These are phyloP conservation scores for Kuraishia hungarica DNA, from an alignment of 805 yeast species.

Conservation along the genomic window DNA sequence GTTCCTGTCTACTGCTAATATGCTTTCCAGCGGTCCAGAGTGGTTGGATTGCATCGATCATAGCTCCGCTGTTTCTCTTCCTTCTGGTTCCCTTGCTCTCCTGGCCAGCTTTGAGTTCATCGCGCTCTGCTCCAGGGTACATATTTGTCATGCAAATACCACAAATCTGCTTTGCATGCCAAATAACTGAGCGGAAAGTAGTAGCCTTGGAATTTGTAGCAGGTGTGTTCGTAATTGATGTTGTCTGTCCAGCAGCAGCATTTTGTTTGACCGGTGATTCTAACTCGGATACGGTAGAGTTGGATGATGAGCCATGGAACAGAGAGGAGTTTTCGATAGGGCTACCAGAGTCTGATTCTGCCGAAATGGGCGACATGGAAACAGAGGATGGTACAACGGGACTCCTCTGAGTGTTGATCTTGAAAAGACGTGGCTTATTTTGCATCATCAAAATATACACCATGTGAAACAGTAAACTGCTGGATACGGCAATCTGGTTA, in stretches of 20 bases:
- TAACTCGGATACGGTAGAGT: neutral
- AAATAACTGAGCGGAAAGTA: constrained; percentile 18
- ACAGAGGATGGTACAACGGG: neutral
- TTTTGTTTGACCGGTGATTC: neutral
- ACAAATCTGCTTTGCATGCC: constrained; percentile 32
- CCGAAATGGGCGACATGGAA: neutral
- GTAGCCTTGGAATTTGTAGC: neutral
- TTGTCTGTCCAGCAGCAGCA: neutral
- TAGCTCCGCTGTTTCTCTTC: constrained; percentile 12
- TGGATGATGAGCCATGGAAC: constrained; percentile 4
- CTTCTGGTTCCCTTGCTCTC: neutral
- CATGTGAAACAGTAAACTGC: constrained; percentile 30
- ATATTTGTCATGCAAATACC: constrained; percentile 20
- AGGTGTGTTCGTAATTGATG: neutral
- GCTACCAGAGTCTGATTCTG: neutral
- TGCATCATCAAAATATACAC: constrained; percentile 28
- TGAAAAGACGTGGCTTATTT: constrained; percentile 28
- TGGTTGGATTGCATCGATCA: constrained; percentile 18
- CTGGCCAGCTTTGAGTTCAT: neutral
- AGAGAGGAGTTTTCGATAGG: constrained; percentile 1
- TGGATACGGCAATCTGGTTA: constrained; percentile 27
- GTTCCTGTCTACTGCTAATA: constrained; percentile 17
- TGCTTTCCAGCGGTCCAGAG: constrained; percentile 18
- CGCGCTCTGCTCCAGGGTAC: neutral
- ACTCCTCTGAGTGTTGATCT: constrained; percentile 9